Percentiles rank a stretch among this genome's conserved stretches.
Conservation (phyloP, 73 alveolate genomes). For the Diophrys appendiculata region DNA sequence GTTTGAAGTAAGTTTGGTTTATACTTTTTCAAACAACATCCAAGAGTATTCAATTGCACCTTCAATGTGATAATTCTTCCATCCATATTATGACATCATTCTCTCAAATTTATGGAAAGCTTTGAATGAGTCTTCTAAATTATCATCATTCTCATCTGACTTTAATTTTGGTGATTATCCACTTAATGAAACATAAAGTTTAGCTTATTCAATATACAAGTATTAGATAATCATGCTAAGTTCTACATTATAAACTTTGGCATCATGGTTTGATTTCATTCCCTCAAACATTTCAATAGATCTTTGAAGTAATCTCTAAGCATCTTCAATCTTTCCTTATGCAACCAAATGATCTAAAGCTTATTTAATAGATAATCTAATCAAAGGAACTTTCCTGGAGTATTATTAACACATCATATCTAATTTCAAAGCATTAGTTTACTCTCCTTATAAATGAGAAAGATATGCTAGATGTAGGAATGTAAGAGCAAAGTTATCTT, state of each 20-base stretch:
- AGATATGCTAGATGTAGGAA: conserved; percentile 71
- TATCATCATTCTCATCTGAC: conserved; percentile 31
- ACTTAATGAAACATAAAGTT: conserved; percentile 13
- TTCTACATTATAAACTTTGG: conserved; percentile 31
- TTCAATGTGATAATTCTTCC: neutral
- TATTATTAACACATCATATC: conserved; percentile 59
- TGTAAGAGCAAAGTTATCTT: conserved; percentile 75
- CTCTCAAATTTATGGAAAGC: conserved; percentile 44
- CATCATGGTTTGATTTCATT: conserved; percentile 11
- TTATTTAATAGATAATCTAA: conserved; percentile 40
- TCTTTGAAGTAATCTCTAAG: conserved; percentile 30
- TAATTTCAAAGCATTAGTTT: conserved; percentile 64
- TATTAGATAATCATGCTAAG: conserved; percentile 29
- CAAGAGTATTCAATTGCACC: neutral
- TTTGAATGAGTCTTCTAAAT: conserved; percentile 42
- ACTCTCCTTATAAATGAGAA: conserved; percentile 84
- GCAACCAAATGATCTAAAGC: conserved; percentile 25
- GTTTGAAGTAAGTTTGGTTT: neutral
- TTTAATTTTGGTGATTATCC: too few relatives aligned
- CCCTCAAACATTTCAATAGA: conserved; percentile 42
- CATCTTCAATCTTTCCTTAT: conserved; percentile 43
- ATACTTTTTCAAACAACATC: neutral
- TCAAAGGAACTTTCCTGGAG: conserved; percentile 33
- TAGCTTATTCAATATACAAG: conserved; percentile 39
- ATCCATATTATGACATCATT: conserved; percentile 37